A percentile compares a stretch with the other conserved stretches of the same genome.
These are phyloP conservation scores for Zoysia pacifica DNA, from an alignment of 176 grass and related monocot species.

Conservation along the genomic window DNA sequence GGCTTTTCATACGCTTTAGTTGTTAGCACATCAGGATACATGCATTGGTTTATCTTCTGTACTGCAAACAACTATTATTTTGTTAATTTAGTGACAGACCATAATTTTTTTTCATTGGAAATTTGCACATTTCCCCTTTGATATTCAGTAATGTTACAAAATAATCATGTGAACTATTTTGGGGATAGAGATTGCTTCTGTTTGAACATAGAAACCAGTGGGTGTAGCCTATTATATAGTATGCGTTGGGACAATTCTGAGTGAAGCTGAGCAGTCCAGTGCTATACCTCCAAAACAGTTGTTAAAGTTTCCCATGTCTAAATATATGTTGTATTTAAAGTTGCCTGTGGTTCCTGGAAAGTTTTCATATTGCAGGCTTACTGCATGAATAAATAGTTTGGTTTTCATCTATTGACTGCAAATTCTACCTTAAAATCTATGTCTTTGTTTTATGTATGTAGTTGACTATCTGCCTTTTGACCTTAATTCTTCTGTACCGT, in stretches of 20 bases:
- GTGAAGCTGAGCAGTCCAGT: background rate
- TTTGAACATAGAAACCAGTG: background rate
- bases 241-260: background rate
- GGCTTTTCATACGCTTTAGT: background rate
- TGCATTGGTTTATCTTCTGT: constrained; percentile 18
- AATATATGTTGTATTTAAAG: background rate
- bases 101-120: background rate
- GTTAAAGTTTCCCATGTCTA: background rate
- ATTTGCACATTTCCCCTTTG: background rate
- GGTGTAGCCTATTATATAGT: constrained; percentile 7
- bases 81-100: constrained; percentile 3
- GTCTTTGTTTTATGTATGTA: background rate
- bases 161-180: background rate
- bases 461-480: background rate
- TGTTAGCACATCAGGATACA: background rate
- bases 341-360: background rate
- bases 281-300: background rate
- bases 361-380: background rate
- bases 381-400: background rate
- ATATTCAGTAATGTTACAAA: background rate
- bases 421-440: background rate
- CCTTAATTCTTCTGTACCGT: constrained; percentile 23
- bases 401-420: background rate
- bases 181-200: background rate
- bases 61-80: background rate